Base-by-base conservation (phyloP, 768 basidiomycete genomes). In the Tylopilus sp. region DNA sequence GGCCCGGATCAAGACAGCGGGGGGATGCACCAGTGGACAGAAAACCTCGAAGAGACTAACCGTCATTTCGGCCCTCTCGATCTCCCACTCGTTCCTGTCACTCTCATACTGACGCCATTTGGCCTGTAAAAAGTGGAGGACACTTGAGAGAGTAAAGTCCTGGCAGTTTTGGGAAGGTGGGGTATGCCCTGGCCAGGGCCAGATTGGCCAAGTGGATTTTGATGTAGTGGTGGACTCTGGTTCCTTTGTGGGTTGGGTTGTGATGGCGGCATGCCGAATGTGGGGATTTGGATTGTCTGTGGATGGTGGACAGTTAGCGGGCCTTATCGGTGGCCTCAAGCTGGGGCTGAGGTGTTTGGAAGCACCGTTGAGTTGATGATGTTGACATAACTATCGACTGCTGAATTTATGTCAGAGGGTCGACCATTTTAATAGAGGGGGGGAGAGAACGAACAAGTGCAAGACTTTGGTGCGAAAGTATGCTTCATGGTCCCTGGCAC, bases 61-160 rank as follows among this genome's bases (percentile, higher is more conserved):
- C 80, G 97, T 81, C 95, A 98, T 98, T 74, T 98, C 97, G 29
- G 97, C 97, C 62, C 97, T 80, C 74, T 98, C 97, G 64, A 99
- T 99, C 78, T 99, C 97, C 96, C 96, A 99, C 74, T 99, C 97
- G 69, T 99, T 99, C 65, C 96, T 82, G 75, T 99, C 97, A 69
- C 95, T 86, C 72, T 98, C 97, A 67, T 97, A 98, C 55, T 92
- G 81, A 57, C 97, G 81, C 92, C 95, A 98, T 77, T 99, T 97
- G 21, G 92, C 92, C 76, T 99, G 97, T 46, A 98, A 80, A 71
- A 92, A 99, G 76, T 99, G 97, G 56, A 99, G 80, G 54, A 98
- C 94, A 64, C 84, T 88, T 7, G 94, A 95, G 49, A 98, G 84
- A 42, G 87, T 97, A 71, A 89, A 91, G 72, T 96, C 93, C 70